These are phyloP conservation scores for Galerina sulciceps DNA, from an alignment of 768 basidiomycete species.

Conservation along the genomic window DNA sequence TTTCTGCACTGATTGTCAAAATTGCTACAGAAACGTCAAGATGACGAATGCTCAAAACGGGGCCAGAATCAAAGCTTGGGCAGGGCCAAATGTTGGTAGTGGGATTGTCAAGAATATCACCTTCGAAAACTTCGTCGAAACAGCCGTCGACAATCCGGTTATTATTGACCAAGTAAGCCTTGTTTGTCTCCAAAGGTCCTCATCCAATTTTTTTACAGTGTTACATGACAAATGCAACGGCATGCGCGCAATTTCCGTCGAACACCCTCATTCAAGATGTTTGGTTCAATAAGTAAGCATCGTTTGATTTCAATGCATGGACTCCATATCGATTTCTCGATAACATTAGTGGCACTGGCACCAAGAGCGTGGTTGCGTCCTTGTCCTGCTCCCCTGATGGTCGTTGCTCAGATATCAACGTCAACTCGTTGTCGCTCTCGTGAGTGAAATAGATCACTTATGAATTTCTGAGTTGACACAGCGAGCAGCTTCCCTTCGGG, in stretches of 20 bases:
- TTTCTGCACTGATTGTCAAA: not conserved
- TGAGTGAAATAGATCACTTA: slow-evolving; percentile 27
- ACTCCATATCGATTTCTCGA: not conserved
- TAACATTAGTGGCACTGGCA: slow-evolving; percentile 63
- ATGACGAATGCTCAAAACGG: slow-evolving; percentile 71
- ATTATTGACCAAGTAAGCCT: slow-evolving; percentile 37
- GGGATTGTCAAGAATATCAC: slow-evolving; percentile 63
- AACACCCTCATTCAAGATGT: slow-evolving; percentile 62
- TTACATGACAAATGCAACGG: slow-evolving; percentile 49
- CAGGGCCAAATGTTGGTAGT: slow-evolving; percentile 60
- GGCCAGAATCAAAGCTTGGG: slow-evolving; percentile 71
- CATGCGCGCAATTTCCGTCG: slow-evolving; percentile 57
- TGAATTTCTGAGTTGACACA: not conserved
- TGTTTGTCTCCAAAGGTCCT: not conserved
- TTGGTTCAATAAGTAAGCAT: slow-evolving; percentile 51
- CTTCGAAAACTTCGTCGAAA: slow-evolving; percentile 53
- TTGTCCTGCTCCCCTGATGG: slow-evolving; percentile 60
- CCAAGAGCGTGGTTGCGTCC: slow-evolving; percentile 54
- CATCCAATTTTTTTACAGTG: slow-evolving; percentile 34
- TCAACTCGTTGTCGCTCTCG: slow-evolving; percentile 49
- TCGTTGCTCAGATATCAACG: slow-evolving; percentile 52
- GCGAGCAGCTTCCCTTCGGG: slow-evolving; percentile 40
- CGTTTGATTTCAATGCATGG: too few relatives aligned
- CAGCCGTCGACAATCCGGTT: slow-evolving; percentile 61
- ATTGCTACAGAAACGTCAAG: slow-evolving; percentile 46